Conservation (phyloP, 2,329 filamentous ascomycete genomes). For the Microcyclospora pomicola region DNA sequence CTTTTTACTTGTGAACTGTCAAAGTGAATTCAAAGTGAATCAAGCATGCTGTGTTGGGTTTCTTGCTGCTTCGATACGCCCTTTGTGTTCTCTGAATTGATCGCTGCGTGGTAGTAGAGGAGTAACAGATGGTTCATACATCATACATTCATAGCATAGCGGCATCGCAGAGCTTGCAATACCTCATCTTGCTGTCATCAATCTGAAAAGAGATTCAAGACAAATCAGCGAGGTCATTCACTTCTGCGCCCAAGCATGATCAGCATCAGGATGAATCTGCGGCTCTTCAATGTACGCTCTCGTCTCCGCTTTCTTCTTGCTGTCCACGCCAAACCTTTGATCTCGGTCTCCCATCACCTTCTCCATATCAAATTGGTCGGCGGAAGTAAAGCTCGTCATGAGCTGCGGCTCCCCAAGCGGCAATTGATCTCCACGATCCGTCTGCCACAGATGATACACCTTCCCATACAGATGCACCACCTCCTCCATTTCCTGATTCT, state of each 20-base stretch:
- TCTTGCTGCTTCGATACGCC: no score
- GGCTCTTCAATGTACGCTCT: slow-evolving; percentile 40
- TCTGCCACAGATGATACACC: slow-evolving; percentile 76
- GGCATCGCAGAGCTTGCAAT: no score
- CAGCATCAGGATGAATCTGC: slow-evolving; percentile 34
- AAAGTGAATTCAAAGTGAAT: no score
- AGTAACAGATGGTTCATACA: no score
- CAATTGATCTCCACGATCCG: slow-evolving; percentile 54
- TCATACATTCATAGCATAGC: no score
- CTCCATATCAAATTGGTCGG: slow-evolving; percentile 36
- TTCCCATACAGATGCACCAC: slow-evolving; percentile 68
- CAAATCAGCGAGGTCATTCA: no score
- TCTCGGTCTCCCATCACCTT: slow-evolving; percentile 38
- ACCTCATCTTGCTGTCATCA: no score
- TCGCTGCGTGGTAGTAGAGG: no score
- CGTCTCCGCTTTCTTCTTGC: slow-evolving; percentile 37
- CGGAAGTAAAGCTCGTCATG: slow-evolving; percentile 48
- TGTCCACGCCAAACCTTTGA: slow-evolving; percentile 39
- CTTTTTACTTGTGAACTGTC: no score
- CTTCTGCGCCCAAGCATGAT: slow-evolving; percentile 32
- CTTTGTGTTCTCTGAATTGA: no score
- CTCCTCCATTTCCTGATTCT: slow-evolving; percentile 69
- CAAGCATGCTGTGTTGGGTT: no score
- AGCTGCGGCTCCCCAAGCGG: slow-evolving; percentile 48
- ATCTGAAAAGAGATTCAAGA: no score